Evolutionary conservation across 139 green algal species (phyloP), one percentile per base, ranked within the genome.

Genomic region (Mychonastes homosphaera): DNA sequence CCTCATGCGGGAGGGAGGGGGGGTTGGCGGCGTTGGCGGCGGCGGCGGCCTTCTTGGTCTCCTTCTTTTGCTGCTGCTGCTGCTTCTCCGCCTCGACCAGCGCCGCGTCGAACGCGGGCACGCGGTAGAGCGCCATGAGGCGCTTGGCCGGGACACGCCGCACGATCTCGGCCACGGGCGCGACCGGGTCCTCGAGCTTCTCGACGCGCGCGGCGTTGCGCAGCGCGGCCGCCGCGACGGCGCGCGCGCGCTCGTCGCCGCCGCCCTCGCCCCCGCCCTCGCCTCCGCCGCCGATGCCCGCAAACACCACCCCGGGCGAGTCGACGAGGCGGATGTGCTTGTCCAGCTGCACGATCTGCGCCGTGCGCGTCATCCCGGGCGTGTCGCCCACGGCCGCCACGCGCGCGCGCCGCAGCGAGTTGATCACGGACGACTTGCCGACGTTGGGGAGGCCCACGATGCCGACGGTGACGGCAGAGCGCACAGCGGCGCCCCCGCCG

Each of bases 361-460:
- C 69, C 8, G 61, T 36, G 53, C 75, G 85, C 32, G 88, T 96
- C 19, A 96, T 75, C n/a, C 87, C 87, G 4, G 87, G 87, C 9
- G 74, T 86, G 73, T 91, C 90, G 55, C 87, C 87, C 47, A 86
- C 82, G 49, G 87, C 79, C 30, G 85, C 91, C 34, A 88, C 87
- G 10, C 81, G 69, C 16, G 74, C 63, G 18, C 92, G 74, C 81
- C 95, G 96, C 15, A 99, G 72, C 27, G 76, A 89, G 83, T 99
- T 99, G 76, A 99, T 97, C 29, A 99, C 64, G 2, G 79, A 92
- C 9, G 66, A 86, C 77, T 99, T 99, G 67, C 92, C 92, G 33
- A 99, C 92, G 64, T 99, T 99, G 23, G 92, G 92, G 56, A 99
- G 79, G 6, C 92, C 92, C 39, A 98, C 84, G 29, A 98, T 78